Conservation (phyloP, 768 basidiomycete species). For the Mycena alexandri region DNA sequence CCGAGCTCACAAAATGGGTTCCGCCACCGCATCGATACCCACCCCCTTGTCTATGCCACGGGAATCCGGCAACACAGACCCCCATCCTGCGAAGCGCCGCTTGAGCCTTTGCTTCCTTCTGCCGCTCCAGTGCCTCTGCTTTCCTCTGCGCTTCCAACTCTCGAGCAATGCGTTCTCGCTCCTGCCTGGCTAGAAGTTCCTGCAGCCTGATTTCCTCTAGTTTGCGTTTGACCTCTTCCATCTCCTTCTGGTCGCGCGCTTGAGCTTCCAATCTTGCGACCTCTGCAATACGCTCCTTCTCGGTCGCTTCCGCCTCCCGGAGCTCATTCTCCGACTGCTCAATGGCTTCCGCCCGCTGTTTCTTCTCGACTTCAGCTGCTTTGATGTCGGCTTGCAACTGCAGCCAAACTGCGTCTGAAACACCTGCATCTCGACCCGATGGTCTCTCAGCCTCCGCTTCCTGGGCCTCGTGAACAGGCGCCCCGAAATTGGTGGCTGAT, state of each 20-base stretch:
- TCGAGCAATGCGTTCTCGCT: constrained; percentile 39
- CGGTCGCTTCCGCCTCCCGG: constrained; percentile 30
- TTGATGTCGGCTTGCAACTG: constrained; percentile 59
- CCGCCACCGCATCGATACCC: constrained; percentile 66
- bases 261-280: constrained; percentile 36
- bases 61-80: constrained; percentile 59
- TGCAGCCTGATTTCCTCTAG: constrained; percentile 41
- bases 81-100: constrained; percentile 60
- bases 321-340: constrained; percentile 38
- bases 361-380: constrained; percentile 46
- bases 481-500: neutral
- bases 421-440: constrained; percentile 60
- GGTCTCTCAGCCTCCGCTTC: constrained; percentile 12
- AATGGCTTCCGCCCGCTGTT: constrained; percentile 39
- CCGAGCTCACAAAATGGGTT: constrained; percentile 54
- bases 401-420: constrained; percentile 64
- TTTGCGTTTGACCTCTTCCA: constrained; percentile 38
- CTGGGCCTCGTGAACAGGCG: constrained; percentile 1
- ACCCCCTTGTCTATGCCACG: constrained; percentile 54
- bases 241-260: constrained; percentile 33
- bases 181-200: constrained; percentile 37
- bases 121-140: constrained; percentile 40
- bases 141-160: constrained; percentile 41
- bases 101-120: constrained; percentile 59
- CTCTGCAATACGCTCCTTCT: constrained; percentile 35